Base-by-base conservation (phyloP, 306 rosid species). In the Adenanthera pavonina region DNA sequence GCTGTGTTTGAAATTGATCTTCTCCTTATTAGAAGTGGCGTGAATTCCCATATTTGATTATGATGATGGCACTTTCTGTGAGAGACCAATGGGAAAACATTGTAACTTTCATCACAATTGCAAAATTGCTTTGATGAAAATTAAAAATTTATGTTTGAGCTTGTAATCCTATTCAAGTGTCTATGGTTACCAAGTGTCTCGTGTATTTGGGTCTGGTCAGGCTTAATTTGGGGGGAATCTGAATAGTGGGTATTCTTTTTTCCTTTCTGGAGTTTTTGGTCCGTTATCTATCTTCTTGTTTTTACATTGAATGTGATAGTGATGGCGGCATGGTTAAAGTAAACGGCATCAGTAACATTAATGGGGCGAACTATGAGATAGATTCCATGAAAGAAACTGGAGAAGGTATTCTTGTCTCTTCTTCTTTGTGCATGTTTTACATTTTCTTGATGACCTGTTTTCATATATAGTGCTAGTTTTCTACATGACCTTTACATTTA, bases 301-400 rank as follows among this genome's bases (percentile, higher is more conserved):
- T 77, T 52, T 65, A 47, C 10, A 7, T 30, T 53, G 14, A 49
- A 30, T 46, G 14, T 46, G 9, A 49, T 53, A 88, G 91, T n/a
- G 78, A 80, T 81, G 72, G 69, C 46, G 84, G 56, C 48, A 34
- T 75, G 61, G 83, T 48, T 56, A 40, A 68, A 77, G 83, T 74
- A 34, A 60, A 78, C 33, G 74, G 66, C 64, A 59, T 56, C 13
- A 62, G 34, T 41, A 69, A 80, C 77, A 17, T 60, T 14, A 74
- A 49, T 79, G 75, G 68, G 64, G 41, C 57, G 74, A 83, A 79
- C 33, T 72, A 70, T 78, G 67, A 68, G 65, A 66, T 54, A 53
- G 52, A 75, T 57, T n/a, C 69, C 9, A 16, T 46, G 1, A 84
- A 73, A 79, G 87, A 76, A 84, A 79, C 52, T 36, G 4, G 12